Conservation (phyloP, 225 moss, liverwort and hornwort species). For the Takakia lepidozioides region DNA sequence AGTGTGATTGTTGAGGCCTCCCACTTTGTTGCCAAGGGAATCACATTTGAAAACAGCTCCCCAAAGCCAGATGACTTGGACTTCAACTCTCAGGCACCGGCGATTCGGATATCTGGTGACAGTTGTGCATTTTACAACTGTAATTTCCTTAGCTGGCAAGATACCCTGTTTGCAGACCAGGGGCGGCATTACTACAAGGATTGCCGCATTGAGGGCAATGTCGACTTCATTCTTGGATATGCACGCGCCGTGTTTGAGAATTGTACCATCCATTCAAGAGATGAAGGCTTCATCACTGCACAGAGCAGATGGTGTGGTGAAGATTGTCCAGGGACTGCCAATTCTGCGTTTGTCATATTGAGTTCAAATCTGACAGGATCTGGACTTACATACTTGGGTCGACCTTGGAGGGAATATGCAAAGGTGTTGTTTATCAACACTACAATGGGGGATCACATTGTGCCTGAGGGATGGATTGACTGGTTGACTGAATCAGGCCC, state of each 20-base stretch:
- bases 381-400: slow-evolving; percentile 55
- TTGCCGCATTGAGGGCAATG: slow-evolving; percentile 54
- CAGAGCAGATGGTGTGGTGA: slow-evolving; percentile 60
- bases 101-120: slow-evolving; percentile 59
- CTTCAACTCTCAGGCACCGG: slow-evolving; percentile 58
- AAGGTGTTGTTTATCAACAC: slow-evolving; percentile 44
- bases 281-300: slow-evolving; percentile 57
- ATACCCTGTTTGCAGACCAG: slow-evolving; percentile 58
- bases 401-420: slow-evolving; percentile 60
- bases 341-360: slow-evolving; percentile 54
- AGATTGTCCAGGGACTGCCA: slow-evolving; percentile 23
- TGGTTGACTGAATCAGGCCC: slow-evolving; percentile 56
- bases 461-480: slow-evolving; percentile 59
- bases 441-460: slow-evolving; percentile 43
- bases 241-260: slow-evolving; percentile 61
- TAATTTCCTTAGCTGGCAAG: slow-evolving; percentile 65
- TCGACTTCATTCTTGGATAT: slow-evolving; percentile 63
- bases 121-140: slow-evolving; percentile 42
- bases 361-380: slow-evolving; percentile 44
- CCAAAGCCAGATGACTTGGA: slow-evolving; percentile 58
- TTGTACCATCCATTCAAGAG: slow-evolving; percentile 53
- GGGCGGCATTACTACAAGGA: slow-evolving; percentile 60
- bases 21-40: slow-evolving; percentile 38
- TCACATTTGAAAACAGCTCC: slow-evolving; percentile 56
- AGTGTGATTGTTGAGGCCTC: slow-evolving; percentile 52